Evolutionary conservation across 495 filamentous ascomycete species (phyloP).

Genomic region (Daldinia decipiens): DNA sequence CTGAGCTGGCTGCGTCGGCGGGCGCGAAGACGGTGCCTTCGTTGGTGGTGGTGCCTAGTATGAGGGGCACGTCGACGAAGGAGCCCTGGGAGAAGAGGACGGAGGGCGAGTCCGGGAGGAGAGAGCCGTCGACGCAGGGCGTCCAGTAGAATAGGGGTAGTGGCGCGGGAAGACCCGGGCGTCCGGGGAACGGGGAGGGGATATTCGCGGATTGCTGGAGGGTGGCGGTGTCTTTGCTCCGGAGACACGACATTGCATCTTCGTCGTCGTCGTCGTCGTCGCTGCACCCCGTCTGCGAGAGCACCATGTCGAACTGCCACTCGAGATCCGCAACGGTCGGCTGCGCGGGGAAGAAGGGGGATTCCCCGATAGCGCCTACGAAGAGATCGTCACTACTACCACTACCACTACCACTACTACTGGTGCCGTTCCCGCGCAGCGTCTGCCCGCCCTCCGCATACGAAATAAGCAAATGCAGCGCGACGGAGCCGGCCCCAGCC

Average conservation of each 20-base stretch:
- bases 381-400: conserved; percentile 44
- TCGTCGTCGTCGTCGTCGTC: not conserved
- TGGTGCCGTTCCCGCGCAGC: conserved; percentile 9
- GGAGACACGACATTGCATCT: conserved; percentile 61
- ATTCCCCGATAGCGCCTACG: conserved; percentile 54
- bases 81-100: conserved; percentile 42
- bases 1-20: conserved; percentile 56
- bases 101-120: conserved; percentile 58
- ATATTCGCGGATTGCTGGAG: conserved; percentile 68
- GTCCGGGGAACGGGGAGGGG: conserved; percentile 56
- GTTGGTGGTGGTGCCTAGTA: conserved; percentile 59
- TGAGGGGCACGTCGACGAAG: conserved; percentile 49
- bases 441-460: conserved; percentile 51
- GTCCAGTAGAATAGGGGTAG: conserved; percentile 63
- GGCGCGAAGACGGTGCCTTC: conserved; percentile 64
- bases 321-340: conserved; percentile 54
- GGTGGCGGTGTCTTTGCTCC: conserved; percentile 54
- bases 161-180: conserved; percentile 54
- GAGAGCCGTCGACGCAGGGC: conserved; percentile 70
- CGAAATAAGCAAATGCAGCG: conserved; percentile 69
- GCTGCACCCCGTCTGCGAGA: conserved; percentile 48
- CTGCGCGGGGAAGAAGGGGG: conserved; percentile 59
- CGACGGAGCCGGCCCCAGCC: conserved; percentile 74
- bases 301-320: conserved; percentile 54
- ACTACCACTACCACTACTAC: not conserved